Conservation (phyloP, 176 grass and related monocot genomes). For the Metroxylon sagu region DNA sequence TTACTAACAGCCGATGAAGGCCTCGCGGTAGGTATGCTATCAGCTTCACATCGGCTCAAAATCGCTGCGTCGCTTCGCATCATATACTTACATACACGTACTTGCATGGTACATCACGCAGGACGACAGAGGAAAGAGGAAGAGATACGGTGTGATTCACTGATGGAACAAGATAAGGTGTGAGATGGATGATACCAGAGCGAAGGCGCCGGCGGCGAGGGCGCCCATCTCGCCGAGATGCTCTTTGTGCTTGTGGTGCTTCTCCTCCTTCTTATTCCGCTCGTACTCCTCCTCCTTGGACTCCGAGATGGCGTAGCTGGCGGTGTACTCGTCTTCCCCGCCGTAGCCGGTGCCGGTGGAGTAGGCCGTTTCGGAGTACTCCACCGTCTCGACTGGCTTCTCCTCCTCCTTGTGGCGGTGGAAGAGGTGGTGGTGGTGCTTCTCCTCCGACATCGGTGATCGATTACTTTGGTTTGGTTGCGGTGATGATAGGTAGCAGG, state of each 20-base stretch:
- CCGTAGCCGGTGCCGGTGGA: constrained; percentile 13
- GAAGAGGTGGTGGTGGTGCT: constrained; percentile 34
- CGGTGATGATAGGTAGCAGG: neutral
- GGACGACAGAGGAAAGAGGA: no score
- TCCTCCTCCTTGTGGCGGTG: constrained; percentile 61
- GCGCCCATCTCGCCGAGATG: constrained; percentile 66
- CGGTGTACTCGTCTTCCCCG: neutral
- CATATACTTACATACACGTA: no score
- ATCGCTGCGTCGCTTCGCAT: no score
- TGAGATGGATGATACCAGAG: constrained; percentile 33
- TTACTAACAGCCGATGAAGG: no score
- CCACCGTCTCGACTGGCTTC: neutral
- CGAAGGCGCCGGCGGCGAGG: constrained; percentile 48
- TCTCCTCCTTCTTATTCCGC: constrained; percentile 56
- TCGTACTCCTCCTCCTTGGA: constrained; percentile 38
- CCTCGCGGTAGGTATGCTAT: no score
- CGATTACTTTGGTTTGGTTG: neutral
- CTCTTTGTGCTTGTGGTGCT: constrained; percentile 84
- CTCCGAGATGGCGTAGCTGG: constrained; percentile 17
- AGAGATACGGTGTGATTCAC: no score
- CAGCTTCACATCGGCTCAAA: no score
- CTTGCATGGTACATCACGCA: no score
- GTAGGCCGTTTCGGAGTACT: constrained; percentile 16
- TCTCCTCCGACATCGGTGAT: constrained; percentile 50
- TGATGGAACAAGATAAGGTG: no score